These are phyloP conservation scores for Ceriops tagal DNA, from an alignment of 345 rosid genomes.

Conservation along the genomic window DNA sequence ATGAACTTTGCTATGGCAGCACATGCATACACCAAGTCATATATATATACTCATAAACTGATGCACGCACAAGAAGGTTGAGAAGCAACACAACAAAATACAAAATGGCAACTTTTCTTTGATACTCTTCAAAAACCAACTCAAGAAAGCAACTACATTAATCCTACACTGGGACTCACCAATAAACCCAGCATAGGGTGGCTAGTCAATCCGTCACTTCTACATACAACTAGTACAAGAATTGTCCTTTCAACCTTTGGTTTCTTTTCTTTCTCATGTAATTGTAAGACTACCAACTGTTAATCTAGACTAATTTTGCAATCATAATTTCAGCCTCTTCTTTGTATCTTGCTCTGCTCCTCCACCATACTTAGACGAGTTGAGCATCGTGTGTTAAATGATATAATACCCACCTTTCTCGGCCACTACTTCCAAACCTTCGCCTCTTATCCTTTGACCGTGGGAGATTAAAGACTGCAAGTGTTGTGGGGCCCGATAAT, in stretches of 20 bases:
- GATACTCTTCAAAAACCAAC: not conserved
- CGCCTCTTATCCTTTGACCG: slow-evolving; percentile 39
- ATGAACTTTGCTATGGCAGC: too few species aligned
- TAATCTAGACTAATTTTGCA: too few species aligned
- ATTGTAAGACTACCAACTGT: too few species aligned
- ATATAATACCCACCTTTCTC: slow-evolving; percentile 64
- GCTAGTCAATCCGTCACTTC: not conserved
- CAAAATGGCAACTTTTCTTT: not conserved
- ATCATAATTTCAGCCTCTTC: not conserved
- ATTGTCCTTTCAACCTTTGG: not conserved
- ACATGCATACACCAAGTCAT: too few species aligned
- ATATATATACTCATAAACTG: not conserved
- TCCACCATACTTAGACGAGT: not conserved
- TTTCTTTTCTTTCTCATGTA: too few species aligned
- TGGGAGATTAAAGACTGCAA: slow-evolving; percentile 47
- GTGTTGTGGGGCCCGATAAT: slow-evolving; percentile 96
- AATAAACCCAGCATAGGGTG: not conserved
- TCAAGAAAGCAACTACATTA: not conserved
- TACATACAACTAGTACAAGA: not conserved
- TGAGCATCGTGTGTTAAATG: slow-evolving; percentile 5
- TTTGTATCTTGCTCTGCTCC: not conserved
- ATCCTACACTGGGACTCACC: not conserved
- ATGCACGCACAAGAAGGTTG: not conserved
- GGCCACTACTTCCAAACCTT: slow-evolving; percentile 75
- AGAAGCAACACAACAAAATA: not conserved